Evolutionary conservation across 2,329 filamentous ascomycete species (phyloP), one percentile per base, ranked within the genome.

Genomic region (Chaetomiaceae sp.): DNA sequence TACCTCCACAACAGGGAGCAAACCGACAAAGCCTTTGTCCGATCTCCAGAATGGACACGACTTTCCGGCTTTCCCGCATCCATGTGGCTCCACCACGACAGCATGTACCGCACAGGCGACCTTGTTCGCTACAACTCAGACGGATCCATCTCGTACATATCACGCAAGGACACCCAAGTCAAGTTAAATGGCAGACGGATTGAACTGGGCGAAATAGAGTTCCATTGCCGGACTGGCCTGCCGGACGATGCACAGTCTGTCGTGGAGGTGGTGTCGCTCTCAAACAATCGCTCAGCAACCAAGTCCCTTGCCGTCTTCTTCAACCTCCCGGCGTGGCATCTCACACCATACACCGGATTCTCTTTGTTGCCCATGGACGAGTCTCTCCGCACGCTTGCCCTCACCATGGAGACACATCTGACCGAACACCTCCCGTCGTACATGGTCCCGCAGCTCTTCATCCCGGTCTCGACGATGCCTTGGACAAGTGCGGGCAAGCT

Each of bases 151-250:
- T 65, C 75, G 8, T 83, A 81, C 53, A 70, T 83, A 34, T 82
- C 82, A 14, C 74, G 85, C 43, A 83, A 83, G 57, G 84, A 87
- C 58, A 78, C 78, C 4, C 84, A 87, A 62, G 77, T 87, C 46
- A 88, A 88, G 66, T 68, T 88, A 9, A 76, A 80, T 16, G 87
- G 86, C 21, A 83, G 80, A 56, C 71, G 83, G 48, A 76, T 85
- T 45, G 86, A 83, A 65, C 70, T 83, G 17, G 71, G 73, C 1
- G 75, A 78, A 56, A 75, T 78, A n/a, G 76, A 78, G 56, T 71
- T 74, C 49, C 70, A 77, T 53, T 70, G 77, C 50, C 66, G 68
- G 12, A 64, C 67, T n/a, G 69, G 68, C 16, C 63, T 79, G 9
- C 72, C 73, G 0, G 58, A 65, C 0, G 70, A 69, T 2, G 68